A percentile compares a stretch with the other conserved stretches of the same genome.
These are phyloP conservation scores for Syzygium jambos DNA, from an alignment of 345 rosid genomes.

Conservation along the genomic window DNA sequence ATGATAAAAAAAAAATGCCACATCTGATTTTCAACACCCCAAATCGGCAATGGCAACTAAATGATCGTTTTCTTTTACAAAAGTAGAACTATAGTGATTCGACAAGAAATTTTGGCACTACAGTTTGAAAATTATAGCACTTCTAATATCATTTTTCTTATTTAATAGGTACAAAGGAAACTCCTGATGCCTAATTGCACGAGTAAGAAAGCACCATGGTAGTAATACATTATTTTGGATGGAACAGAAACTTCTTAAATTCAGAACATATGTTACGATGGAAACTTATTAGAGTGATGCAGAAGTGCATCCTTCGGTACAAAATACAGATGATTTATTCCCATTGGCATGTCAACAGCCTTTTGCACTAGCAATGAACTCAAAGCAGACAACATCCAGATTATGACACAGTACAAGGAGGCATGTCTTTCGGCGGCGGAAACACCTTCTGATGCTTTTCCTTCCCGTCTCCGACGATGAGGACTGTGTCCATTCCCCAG, in stretches of 20 bases:
- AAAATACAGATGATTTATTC: neutral
- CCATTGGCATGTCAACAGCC: neutral
- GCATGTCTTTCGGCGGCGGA: neutral
- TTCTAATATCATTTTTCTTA: too few species aligned
- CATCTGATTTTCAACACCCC: too few species aligned
- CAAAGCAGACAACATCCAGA: neutral
- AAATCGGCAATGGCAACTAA: too few species aligned
- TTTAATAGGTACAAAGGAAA: too few species aligned
- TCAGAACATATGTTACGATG: neutral
- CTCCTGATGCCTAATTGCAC: neutral
- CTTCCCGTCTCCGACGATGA: neutral
- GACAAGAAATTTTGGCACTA: too few species aligned
- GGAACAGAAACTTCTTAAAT: neutral
- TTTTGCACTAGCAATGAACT: neutral
- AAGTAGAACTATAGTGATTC: too few species aligned
- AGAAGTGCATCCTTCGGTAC: neutral
- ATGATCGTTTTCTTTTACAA: too few species aligned
- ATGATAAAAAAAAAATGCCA: too few species aligned
- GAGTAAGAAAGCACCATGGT: neutral
- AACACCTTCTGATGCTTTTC: neutral
- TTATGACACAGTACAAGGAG: neutral
- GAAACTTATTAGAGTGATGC: neutral
- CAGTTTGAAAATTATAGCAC: too few species aligned
- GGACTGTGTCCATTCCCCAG: neutral
- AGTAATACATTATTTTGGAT: neutral